phyloP scores from a whole-genome alignment of 2,329 filamentous ascomycete species.

The Chaetomiaceae sp. region DNA sequence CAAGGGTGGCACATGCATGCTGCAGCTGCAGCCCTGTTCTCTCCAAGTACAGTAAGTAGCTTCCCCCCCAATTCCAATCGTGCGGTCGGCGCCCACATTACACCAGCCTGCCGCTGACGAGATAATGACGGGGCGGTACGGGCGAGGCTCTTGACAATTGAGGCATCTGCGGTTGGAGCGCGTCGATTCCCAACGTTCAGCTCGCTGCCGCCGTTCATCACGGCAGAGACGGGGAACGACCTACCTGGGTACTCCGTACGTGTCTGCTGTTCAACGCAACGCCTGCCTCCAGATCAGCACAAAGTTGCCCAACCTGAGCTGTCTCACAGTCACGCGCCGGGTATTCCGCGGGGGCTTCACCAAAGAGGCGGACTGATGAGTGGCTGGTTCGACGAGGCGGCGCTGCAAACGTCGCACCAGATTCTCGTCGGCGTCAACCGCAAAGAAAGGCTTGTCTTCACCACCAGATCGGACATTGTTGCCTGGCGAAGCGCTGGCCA shows the following conservation, averaged over 20 bases:
- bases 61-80: too few species aligned
- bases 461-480: background rate
- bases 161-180: too few species aligned
- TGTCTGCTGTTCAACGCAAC: conserved; percentile 1
- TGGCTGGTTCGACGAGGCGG: background rate
- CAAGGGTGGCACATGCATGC: too few species aligned
- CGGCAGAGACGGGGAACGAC: background rate
- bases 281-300: background rate
- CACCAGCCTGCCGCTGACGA: too few species aligned
- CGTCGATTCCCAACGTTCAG: too few species aligned
- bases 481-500: conserved; percentile 4
- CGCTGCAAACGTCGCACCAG: background rate
- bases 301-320: background rate
- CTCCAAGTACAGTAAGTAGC: too few species aligned
- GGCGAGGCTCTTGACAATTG: too few species aligned
- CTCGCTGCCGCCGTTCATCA: background rate
- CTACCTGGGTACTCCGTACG: background rate
- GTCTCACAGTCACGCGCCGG: conserved; percentile 4
- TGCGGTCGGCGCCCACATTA: too few species aligned
- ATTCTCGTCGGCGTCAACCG: background rate
- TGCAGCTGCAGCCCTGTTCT: too few species aligned
- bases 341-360: background rate
- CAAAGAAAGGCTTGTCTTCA: background rate
- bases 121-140: too few species aligned
- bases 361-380: background rate